Base-by-base conservation (phyloP, 352 stramenopile species). In the Phytophthora podocarpi region DNA sequence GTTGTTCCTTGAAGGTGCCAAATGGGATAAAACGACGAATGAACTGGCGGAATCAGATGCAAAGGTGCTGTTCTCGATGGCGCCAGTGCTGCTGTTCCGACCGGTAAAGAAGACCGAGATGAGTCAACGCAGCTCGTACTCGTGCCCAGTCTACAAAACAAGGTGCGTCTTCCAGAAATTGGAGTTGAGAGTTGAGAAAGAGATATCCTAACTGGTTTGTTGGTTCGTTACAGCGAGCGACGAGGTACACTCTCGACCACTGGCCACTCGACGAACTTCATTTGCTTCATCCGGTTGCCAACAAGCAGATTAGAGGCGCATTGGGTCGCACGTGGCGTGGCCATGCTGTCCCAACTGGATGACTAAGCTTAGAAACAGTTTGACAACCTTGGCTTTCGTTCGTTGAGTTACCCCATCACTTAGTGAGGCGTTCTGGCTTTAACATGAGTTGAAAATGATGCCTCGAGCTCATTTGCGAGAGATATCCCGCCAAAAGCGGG, bases 71-170 rank as follows among this genome's bases (percentile, higher is more conserved):
- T 97, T 97, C 61, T 93, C 85, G 5, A 18, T 77, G 27, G 89
- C 74, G 0, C 92, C 91, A 0, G 84, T 95, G 52, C 84, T 98
- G 46, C 78, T 91, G 12, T 96, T 97, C 59, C 76, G 76, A 7
- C 82, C 85, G 0, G 74, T 88, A 7, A 92, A 91, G 61, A 96
- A 91, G 52, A 80, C 46, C 16, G 82, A 95, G 49, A 88, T 93
- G 76, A 84, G 68, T 15, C 72, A 82, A 27, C 59, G 68, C 40
- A 74, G 61, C 20, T 78, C 75, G 21, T 98, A 98, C 73, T 81
- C 82, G 27, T 98, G 93, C 51, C 94, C 93, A 20, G 87, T 98
- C n/a, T 98, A 98, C 78, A 98, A 97, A 76, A 98, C 93, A 9
- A 84, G 86, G 85, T 88, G 40, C 32, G 59, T 63, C 16, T 6